Conservation (phyloP, 208 protist genomes). For the Zelonia costaricensis region DNA sequence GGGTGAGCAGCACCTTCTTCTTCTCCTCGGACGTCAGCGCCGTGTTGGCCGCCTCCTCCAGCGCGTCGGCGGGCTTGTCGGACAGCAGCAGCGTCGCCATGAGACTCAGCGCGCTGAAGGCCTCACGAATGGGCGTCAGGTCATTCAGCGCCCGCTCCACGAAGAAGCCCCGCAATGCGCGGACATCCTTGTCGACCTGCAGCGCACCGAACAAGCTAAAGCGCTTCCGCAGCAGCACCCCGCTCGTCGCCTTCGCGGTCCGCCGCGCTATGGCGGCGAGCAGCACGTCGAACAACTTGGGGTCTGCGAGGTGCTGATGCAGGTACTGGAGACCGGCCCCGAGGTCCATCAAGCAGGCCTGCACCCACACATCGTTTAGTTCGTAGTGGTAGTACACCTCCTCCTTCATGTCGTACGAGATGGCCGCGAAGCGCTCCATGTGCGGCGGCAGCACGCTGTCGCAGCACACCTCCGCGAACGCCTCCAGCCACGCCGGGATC, state of each 20-base stretch:
- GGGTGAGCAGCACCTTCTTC: constrained; percentile 50
- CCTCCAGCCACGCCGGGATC: constrained; percentile 20
- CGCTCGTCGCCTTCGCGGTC: constrained; percentile 27
- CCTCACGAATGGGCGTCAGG: constrained; percentile 47
- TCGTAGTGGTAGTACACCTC: constrained; percentile 81
- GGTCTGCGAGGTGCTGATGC: constrained; percentile 24
- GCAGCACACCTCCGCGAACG: constrained; percentile 29
- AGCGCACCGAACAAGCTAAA: constrained; percentile 73
- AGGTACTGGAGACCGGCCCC: constrained; percentile 42
- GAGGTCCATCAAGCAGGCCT: constrained; percentile 51
- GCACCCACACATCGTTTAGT: constrained; percentile 84
- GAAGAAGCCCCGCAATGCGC: constrained; percentile 69
- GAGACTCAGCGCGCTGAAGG: constrained; percentile 50
- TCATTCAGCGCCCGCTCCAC: constrained; percentile 44
- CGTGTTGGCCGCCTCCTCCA: constrained; percentile 59
- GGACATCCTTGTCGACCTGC: constrained; percentile 84
- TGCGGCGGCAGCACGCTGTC: constrained; percentile 45
- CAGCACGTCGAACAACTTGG: constrained; percentile 53
- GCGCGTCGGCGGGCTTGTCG: constrained; percentile 66
- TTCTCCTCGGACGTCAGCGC: constrained; percentile 81
- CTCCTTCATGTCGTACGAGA: constrained; percentile 72
- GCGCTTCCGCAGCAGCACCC: constrained; percentile 48
- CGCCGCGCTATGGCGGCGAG: constrained; percentile 43
- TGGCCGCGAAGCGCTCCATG: constrained; percentile 50
- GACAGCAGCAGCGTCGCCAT: constrained; percentile 62